Evolutionary conservation across 106 monocot species (phyloP), one percentile per base, ranked within the genome.

Genomic region (Dioscorea dumetorum): DNA sequence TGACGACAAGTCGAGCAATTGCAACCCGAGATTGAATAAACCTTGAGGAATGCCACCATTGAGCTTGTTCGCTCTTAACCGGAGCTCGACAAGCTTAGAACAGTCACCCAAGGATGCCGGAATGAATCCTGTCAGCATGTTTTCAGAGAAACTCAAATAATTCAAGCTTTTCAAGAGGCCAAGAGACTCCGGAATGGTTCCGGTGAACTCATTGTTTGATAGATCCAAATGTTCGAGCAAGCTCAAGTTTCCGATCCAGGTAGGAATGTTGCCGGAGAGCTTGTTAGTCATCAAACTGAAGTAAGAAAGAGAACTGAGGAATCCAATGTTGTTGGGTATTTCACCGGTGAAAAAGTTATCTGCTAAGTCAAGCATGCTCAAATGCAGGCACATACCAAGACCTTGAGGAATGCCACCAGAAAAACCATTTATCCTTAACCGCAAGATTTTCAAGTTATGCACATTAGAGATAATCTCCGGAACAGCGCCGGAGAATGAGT

Each of bases 1-100:
- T 2, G 76, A 80, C 0, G 91, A 88, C 12, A 95, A 68, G 70
- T 95, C 95, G 34, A 95, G 73, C 22, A 78, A 69, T 35, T 77
- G 77, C 50, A 91, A 62, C 16, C 77, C 91, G 21, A 95, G 73
- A 33, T 86, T 73, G 63, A 89, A 86, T 35, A 91, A 33, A 1
- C 70, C 72, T 17, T 65, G 67, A 17, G 95, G 95, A 41, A 95
- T 88, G 69, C 74, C 76, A 19, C 95, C 91, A 13, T 61, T 75
- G 13, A 95, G 73, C 18, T 31, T 31, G 68, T 91, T 91, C 9
- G 65, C 73, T 34, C 73, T 72, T 50, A 91, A 50, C 3, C 67
- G 64, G 34, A 95, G 60, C 72, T 71, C 86, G 3, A 49, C 35
- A 21, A 95, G 91, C 65, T 76, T 72, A 20, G 52, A 60, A 60